phyloP scores from a whole-genome alignment of 2,329 filamentous ascomycete species.

The Botryotinia convoluta region DNA sequence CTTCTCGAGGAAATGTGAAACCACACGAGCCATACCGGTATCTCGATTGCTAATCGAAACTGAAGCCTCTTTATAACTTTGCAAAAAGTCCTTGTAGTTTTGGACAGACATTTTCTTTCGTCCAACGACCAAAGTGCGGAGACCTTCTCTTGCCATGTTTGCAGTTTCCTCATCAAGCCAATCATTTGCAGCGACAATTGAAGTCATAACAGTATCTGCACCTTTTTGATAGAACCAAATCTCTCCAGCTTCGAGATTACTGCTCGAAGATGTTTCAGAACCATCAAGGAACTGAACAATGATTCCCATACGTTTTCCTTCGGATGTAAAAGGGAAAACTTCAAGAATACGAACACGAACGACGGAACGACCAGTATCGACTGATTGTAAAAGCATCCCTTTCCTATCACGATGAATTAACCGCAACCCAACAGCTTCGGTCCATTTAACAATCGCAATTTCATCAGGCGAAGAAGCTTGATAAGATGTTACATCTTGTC shows the following conservation, averaged over 20 bases:
- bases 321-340: slow-evolving; percentile 95
- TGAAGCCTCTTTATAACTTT: slow-evolving; percentile 74
- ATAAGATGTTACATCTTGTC: slow-evolving; percentile 75
- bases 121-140: slow-evolving; percentile 93
- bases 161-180: slow-evolving; percentile 98
- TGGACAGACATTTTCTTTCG: slow-evolving; percentile 76
- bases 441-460: slow-evolving; percentile 96
- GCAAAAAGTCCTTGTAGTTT: slow-evolving; percentile 78
- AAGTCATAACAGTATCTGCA: slow-evolving; percentile 96
- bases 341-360: slow-evolving; percentile 88
- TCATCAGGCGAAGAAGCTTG: slow-evolving; percentile 97
- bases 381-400: slow-evolving; percentile 77
- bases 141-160: slow-evolving; percentile 98
- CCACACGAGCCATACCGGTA: slow-evolving; percentile 72
- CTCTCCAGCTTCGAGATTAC: slow-evolving; percentile 61
- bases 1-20: slow-evolving; percentile 77
- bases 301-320: slow-evolving; percentile 97
- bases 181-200: slow-evolving; percentile 92
- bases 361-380: slow-evolving; percentile 68
- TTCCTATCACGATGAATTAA: slow-evolving; percentile 83
- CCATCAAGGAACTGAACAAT: slow-evolving; percentile 79
- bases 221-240: slow-evolving; percentile 99
- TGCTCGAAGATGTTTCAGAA: slow-evolving; percentile 46
- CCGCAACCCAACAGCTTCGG: slow-evolving; percentile 84
- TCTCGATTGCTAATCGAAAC: slow-evolving; percentile 79